Conservation (phyloP, 1,139 yeast species). For the Hanseniaspora sp. region DNA sequence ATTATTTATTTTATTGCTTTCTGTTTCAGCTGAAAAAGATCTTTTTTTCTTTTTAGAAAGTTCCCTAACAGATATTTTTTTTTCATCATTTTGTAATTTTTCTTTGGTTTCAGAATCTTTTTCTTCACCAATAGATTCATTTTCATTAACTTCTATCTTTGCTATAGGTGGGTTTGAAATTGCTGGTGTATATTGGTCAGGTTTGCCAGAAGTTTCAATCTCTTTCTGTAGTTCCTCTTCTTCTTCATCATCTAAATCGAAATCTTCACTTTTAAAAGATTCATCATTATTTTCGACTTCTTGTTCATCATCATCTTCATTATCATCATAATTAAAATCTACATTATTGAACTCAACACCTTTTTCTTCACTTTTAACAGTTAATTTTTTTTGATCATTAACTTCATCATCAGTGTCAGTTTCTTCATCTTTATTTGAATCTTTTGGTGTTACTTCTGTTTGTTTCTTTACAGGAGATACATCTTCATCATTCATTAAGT, state of each 20-base stretch:
- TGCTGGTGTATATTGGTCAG: neutral
- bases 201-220: neutral
- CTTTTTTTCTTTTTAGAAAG: neutral
- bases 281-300: slow-evolving; percentile 5
- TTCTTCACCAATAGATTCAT: neutral
- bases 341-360: slow-evolving; percentile 30
- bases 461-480: slow-evolving; percentile 18
- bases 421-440: slow-evolving; percentile 22
- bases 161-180: neutral
- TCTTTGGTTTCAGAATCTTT: neutral
- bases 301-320: slow-evolving; percentile 17
- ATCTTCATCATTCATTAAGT: slow-evolving; percentile 30
- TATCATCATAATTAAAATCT: slow-evolving; percentile 24
- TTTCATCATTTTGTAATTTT: neutral
- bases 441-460: slow-evolving; percentile 16
- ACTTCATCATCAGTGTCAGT: slow-evolving; percentile 30
- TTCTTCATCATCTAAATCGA: slow-evolving; percentile 3
- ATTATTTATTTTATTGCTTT: neutral
- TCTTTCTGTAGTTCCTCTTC: slow-evolving; percentile 1
- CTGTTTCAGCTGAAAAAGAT: neutral
- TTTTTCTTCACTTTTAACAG: neutral
- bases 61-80: neutral
- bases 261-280: slow-evolving; percentile 5
- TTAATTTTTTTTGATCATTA: slow-evolving; percentile 15
- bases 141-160: neutral